Base-by-base conservation (phyloP, 495 filamentous ascomycete genomes). In the Cetradonia linearis region DNA sequence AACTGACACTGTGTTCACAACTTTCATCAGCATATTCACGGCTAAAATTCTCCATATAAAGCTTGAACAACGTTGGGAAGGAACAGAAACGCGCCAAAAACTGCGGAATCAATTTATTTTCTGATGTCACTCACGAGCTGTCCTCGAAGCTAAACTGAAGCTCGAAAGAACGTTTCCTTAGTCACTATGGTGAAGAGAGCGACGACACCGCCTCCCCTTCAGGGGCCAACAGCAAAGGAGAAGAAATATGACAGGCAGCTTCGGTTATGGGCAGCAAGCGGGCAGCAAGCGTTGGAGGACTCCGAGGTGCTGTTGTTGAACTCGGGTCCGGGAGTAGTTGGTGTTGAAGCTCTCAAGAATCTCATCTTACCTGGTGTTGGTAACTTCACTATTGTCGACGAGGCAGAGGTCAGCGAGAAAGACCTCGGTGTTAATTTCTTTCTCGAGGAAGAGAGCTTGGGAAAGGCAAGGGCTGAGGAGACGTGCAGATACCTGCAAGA, bases 371-470 rank as follows among this genome's bases (percentile, higher is more conserved):
- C 93, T 60, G 89, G 92, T 33, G 86, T 97, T 68, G 93, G 94
- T 14, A 83, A 85, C n/a, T 96, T 96, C 70, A 94, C 88, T 3
- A 95, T 99, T 61, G 83, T 90, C 49, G 93, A 99, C 67, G 82
- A 86, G 11, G 80, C 83, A 1, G 71, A 75, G 11, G 91, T 99
- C 23, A 78, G 76, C 0, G 89, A 96, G 62, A 76, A 81, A 13
- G 94, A 99, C 66, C 71, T 97, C 46, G 93, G 93, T 4, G 86
- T 95, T 59, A 97, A 97, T 72, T 99, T 99, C 79, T 97, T 99
- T 63, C 76, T 97, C 11, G 89, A 95, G 62, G 83, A 88, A 64
- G 74, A 79, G 27, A 85, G 83, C 58, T 67, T 96, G 49, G 91
- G 91, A 20, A 84, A 82, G 66, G 82, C 84, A n/a, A 82, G 94